Evolutionary conservation across 2,329 filamentous ascomycete genomes (phyloP).

Genomic region (Colletotrichum tamarilloi): DNA sequence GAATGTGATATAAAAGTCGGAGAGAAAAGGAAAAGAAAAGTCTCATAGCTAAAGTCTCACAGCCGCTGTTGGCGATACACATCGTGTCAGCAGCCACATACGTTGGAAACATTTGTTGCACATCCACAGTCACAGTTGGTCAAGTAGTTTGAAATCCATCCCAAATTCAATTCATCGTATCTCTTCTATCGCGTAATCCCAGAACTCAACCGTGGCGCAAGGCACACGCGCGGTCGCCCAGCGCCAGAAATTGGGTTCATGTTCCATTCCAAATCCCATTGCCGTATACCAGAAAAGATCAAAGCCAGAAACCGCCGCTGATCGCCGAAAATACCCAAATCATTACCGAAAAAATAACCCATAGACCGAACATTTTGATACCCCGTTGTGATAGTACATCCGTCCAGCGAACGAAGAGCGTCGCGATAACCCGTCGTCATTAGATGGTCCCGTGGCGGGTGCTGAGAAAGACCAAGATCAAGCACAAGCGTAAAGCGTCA

Average conservation of each 20-base stretch:
- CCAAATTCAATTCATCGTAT: slow-evolving; percentile 30
- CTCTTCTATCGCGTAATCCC: slow-evolving; percentile 11
- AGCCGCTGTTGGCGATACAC: background rate
- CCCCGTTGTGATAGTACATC: slow-evolving; percentile 27
- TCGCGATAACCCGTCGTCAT: slow-evolving; percentile 29
- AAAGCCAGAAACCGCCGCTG: slow-evolving; percentile 1
- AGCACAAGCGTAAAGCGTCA: slow-evolving; percentile 24
- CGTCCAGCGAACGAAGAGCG: slow-evolving; percentile 12
- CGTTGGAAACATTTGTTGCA: background rate
- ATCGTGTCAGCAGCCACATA: background rate
- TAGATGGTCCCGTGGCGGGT: slow-evolving; percentile 18
- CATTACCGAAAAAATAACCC: background rate
- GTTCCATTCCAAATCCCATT: slow-evolving; percentile 8
- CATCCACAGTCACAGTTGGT: background rate
- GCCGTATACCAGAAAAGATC: background rate
- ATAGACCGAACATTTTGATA: slow-evolving; percentile 2
- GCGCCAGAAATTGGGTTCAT: background rate
- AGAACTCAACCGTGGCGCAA: background rate
- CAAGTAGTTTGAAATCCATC: slow-evolving; percentile 9
- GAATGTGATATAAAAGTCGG: slow-evolving; percentile 8
- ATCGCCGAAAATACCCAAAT: slow-evolving; percentile 10
- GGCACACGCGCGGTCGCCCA: slow-evolving; percentile 6
- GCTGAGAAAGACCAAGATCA: slow-evolving; percentile 3
- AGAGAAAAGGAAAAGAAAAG: background rate
- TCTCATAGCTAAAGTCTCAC: background rate